Percentiles rank a stretch among this genome's conserved stretches.
These are phyloP conservation scores for Luffa aegyptiaca DNA, from an alignment of 306 rosid species.

Conservation along the genomic window DNA sequence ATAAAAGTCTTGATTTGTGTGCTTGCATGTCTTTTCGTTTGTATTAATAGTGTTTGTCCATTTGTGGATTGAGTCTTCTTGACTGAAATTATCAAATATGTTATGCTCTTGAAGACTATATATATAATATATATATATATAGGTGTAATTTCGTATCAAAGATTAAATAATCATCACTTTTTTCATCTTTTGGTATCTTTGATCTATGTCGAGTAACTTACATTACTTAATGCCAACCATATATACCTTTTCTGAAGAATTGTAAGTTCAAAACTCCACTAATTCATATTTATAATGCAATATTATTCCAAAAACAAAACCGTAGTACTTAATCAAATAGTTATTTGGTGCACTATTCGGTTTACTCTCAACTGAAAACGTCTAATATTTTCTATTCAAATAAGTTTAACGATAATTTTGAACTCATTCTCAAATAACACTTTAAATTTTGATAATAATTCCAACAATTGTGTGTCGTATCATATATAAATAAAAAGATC, in stretches of 20 bases:
- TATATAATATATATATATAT: not conserved
- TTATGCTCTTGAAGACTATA: not conserved
- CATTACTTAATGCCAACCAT: not conserved
- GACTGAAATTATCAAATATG: not conserved
- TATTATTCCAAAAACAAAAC: no score
- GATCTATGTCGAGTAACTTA: no score
- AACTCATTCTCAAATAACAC: not conserved
- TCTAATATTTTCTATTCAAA: not conserved
- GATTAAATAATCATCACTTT: not conserved
- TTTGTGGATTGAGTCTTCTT: not conserved
- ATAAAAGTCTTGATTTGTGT: not conserved
- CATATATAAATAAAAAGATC: not conserved
- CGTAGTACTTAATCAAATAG: no score
- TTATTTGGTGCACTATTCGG: not conserved
- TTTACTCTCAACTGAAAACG: not conserved
- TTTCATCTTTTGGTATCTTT: not conserved
- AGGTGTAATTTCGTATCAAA: not conserved
- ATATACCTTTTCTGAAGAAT: not conserved
- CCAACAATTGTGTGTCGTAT: not conserved
- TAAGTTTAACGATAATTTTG: not conserved
- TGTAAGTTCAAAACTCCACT: no score
- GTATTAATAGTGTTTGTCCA: not conserved
- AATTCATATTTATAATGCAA: no score
- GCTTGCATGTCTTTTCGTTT: not conserved
- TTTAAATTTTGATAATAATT: not conserved